Base-by-base conservation (phyloP, 257 asterid genomes). In the Nicotiana sylvestris region DNA sequence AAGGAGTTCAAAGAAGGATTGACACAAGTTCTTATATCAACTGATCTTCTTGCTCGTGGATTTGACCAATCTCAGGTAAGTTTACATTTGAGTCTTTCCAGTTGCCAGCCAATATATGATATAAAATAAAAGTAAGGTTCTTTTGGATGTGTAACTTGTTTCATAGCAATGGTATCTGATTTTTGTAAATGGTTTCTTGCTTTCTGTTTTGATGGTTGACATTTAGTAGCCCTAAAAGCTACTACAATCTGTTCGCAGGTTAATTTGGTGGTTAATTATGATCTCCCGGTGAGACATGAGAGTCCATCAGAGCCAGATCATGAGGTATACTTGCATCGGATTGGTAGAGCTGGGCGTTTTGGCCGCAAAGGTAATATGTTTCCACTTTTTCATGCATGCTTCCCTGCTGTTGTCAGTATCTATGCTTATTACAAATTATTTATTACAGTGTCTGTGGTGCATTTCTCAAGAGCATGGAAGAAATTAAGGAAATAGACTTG, bases 331-430 rank as follows among this genome's bases (percentile, higher is more conserved):
- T 86, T 96, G 87, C 99, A 96, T 84, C 93, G 99, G 57, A 97
- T 93, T 80, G 98, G 99, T 77, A 89, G 99, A 90, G 99, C 99
- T 1, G 99, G 99, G 18, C 98, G 99, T 67, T 96, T 96, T 88
- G 99, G 99, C 43, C 98, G 98, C 86, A 96, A 91, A 90, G 99
- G 99, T 94, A 88, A 78, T 65, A 13, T 49, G 43, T 46, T 49
- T 33, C 21, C 62, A 25, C 80, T 49, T 49, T 49, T 57, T 25
- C 49, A 21, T 74, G 80, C 62, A 74, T 74, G 21, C 13, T 74
- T 74, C 80, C 80, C 70, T 29, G 70, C 10, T 65, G 32, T 13
- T 30, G 18, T 29, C 70, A 29, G 70, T 65, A 9, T 65, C 33
- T 61, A 25, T 60, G 30, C 66, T 60, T 61, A 25, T 62, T 62